Percentiles rank a stretch among this genome's conserved stretches.
Conservation (phyloP, 768 basidiomycete species). For the Leccinum longicurvipes region DNA sequence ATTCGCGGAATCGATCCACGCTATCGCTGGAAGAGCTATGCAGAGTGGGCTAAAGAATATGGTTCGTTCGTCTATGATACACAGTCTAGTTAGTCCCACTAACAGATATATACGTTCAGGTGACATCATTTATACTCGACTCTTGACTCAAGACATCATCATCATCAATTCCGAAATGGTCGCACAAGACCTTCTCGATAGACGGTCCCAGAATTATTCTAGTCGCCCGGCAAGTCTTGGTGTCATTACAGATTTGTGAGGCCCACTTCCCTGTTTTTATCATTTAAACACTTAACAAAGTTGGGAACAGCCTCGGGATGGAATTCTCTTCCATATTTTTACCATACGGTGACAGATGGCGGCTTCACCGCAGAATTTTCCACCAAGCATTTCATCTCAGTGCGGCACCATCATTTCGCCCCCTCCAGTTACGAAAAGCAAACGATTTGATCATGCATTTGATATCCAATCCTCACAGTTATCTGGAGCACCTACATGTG, state of each 20-base stretch:
- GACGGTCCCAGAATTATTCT: slow-evolving; percentile 22
- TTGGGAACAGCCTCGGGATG: slow-evolving; percentile 16
- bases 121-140: slow-evolving; percentile 13
- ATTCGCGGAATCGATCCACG: slow-evolving; percentile 15
- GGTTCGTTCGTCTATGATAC: slow-evolving; percentile 7
- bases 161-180: slow-evolving; percentile 25
- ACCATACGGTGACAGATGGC: not conserved
- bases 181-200: slow-evolving; percentile 21
- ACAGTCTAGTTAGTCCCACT: not conserved
- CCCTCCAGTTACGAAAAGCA: slow-evolving; percentile 33
- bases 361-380: not conserved
- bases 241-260: slow-evolving; percentile 20
- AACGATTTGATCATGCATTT: slow-evolving; percentile 31
- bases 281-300: not conserved
- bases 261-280: not conserved
- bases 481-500: slow-evolving; percentile 20
- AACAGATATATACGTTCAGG: slow-evolving; percentile 8
- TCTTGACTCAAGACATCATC: slow-evolving; percentile 14
- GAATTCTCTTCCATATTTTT: slow-evolving; percentile 5
- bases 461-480: slow-evolving; percentile 17
- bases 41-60: slow-evolving; percentile 19
- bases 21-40: slow-evolving; percentile 22
- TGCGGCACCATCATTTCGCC: slow-evolving; percentile 25
- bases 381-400: not conserved
- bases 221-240: slow-evolving; percentile 17